Percentiles rank a stretch among this genome's conserved stretches.
Conservation (phyloP, 768 basidiomycete species). For the Termitomyces eurrhizus region DNA sequence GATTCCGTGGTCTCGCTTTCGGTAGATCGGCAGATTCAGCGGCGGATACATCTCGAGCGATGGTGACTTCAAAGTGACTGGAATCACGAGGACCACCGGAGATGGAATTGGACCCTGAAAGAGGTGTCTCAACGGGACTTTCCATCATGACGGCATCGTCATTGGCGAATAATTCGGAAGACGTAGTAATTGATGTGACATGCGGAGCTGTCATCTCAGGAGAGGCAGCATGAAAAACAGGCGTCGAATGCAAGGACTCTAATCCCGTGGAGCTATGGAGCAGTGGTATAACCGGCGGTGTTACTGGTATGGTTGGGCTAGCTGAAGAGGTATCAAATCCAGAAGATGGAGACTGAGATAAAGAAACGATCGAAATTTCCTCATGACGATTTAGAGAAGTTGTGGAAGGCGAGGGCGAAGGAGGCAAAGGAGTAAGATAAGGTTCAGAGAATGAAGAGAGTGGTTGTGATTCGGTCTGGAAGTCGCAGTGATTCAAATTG, state of each 20-base stretch:
- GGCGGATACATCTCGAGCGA: not conserved
- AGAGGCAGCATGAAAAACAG: slow-evolving; percentile 26
- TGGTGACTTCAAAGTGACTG: slow-evolving; percentile 10
- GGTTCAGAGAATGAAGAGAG: not conserved
- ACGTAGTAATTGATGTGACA: slow-evolving; percentile 14
- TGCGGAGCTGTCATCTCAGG: slow-evolving; percentile 20
- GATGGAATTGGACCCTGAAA: slow-evolving; percentile 1
- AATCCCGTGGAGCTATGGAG: slow-evolving; percentile 15
- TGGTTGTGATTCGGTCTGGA: not conserved
- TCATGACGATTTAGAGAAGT: not conserved
- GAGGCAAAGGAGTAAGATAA: slow-evolving; percentile 15
- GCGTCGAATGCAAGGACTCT: slow-evolving; percentile 22
- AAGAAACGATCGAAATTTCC: slow-evolving; percentile 5
- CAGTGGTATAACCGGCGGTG: slow-evolving; percentile 8
- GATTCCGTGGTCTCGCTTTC: slow-evolving; percentile 9
- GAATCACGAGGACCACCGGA: slow-evolving; percentile 12
- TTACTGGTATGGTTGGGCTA: slow-evolving; percentile 11
- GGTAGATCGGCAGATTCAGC: not conserved
- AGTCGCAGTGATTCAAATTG: not conserved
- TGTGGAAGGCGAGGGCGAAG: slow-evolving; percentile 10
- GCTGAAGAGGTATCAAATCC: not conserved
- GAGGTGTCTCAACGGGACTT: slow-evolving; percentile 30
- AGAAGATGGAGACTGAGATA: slow-evolving; percentile 17
- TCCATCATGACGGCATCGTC: slow-evolving; percentile 30
- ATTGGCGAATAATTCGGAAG: slow-evolving; percentile 10